phyloP scores from a whole-genome alignment of 345 rosid species.

The Pugionium dolabratum region DNA sequence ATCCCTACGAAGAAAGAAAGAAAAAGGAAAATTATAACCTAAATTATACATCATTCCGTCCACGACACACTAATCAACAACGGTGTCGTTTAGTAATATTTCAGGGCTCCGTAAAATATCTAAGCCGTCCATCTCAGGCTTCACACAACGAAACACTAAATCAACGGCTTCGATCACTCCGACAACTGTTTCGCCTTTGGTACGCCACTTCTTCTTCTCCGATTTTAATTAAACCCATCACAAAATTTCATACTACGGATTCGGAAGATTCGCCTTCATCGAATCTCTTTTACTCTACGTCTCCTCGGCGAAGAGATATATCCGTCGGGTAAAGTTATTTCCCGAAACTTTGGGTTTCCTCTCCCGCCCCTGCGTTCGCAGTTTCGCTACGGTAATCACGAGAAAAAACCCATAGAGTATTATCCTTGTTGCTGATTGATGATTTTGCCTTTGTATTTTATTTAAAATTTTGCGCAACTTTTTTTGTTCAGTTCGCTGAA shows the following conservation, averaged over 20 bases:
- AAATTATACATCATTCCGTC: conserved; percentile 13
- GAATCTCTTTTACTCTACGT: conserved; percentile 36
- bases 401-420: not conserved
- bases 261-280: conserved; percentile 20
- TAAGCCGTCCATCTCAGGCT: conserved; percentile 33
- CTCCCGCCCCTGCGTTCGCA: conserved; percentile 10
- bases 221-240: conserved; percentile 24
- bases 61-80: not conserved
- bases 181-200: conserved; percentile 31
- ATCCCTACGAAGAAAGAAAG: not conserved
- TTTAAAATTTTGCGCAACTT: not conserved
- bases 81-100: conserved; percentile 25
- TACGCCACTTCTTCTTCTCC: conserved; percentile 37
- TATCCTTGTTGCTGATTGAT: conserved; percentile 2
- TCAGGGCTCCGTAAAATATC: conserved; percentile 10
- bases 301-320: conserved; percentile 7
- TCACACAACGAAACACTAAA: conserved; percentile 19
- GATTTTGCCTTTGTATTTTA: not conserved
- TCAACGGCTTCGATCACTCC: conserved; percentile 32
- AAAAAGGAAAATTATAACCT: not conserved
- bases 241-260: not conserved
- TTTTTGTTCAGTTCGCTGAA: not conserved
- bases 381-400: conserved; percentile 21
- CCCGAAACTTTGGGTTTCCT: conserved; percentile 12
- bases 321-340: not conserved